Percentiles rank a stretch among this genome's conserved stretches.
Evolutionary conservation across 768 basidiomycete genomes (phyloP).

Genomic region (Pilatotrama ljubarskyi): DNA sequence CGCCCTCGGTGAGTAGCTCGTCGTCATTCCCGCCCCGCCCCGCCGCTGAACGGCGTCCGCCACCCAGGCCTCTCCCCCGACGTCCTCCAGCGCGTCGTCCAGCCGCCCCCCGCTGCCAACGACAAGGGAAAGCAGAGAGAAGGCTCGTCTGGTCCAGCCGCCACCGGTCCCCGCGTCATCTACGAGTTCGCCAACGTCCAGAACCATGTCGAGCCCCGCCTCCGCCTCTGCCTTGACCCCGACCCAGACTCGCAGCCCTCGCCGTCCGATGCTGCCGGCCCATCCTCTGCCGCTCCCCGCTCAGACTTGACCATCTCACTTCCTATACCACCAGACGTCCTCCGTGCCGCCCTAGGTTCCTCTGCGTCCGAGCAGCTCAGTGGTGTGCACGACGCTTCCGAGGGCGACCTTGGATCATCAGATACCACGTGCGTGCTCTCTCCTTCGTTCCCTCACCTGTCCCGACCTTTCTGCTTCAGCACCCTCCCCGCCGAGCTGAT

Average conservation of each 20-base stretch:
- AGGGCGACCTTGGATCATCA: not conserved
- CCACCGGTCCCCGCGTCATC: constrained; percentile 35
- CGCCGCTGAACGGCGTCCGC: not conserved
- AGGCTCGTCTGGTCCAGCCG: not conserved
- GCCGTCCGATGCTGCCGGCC: not conserved
- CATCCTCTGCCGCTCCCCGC: not conserved
- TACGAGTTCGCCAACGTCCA: constrained; percentile 58
- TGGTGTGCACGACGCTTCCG: not conserved
- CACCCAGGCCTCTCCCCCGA: constrained; percentile 35
- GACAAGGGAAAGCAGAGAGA: constrained; percentile 30
- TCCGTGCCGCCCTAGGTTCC: not conserved
- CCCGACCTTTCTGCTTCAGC: not conserved
- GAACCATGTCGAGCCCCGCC: constrained; percentile 54
- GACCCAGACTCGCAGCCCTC: not conserved
- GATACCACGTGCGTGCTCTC: not conserved
- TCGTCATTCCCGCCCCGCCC: not conserved
- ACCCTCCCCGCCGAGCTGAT: constrained; percentile 49
- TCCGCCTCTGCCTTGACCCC: constrained; percentile 50
- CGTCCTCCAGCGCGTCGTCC: constrained; percentile 29
- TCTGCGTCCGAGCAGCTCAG: not conserved
- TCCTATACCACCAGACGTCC: constrained; percentile 1
- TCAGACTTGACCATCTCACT: not conserved
- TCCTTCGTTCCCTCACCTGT: constrained; percentile 15
- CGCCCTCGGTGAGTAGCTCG: constrained; percentile 45
- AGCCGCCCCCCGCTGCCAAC: constrained; percentile 2